Percentiles rank a stretch among this genome's conserved stretches.
Evolutionary conservation across 2,329 filamentous ascomycete species (phyloP).

Genomic region (Clarireedia sp.): DNA sequence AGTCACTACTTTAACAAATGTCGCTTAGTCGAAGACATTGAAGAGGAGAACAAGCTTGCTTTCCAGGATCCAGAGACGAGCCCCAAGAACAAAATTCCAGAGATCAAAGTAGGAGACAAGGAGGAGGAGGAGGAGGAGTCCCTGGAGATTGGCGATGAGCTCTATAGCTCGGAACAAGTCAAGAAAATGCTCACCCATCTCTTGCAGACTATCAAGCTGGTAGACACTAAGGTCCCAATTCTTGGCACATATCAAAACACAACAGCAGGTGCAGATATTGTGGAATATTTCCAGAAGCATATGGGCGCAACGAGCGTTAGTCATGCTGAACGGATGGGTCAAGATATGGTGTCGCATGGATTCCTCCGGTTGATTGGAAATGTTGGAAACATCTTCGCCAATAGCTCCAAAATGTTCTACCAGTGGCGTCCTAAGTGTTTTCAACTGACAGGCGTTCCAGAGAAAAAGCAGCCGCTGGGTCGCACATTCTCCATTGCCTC

Average conservation of each 20-base stretch:
- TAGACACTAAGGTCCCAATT: constrained; percentile 91
- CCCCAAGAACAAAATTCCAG: constrained; percentile 60
- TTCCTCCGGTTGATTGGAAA: constrained; percentile 88
- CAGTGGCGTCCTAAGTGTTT: constrained; percentile 95
- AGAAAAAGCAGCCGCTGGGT: constrained; percentile 69
- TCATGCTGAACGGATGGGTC: constrained; percentile 89
- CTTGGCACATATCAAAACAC: constrained; percentile 92
- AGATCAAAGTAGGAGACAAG: constrained; percentile 77
- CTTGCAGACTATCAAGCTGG: constrained; percentile 76
- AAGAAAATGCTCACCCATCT: constrained; percentile 86
- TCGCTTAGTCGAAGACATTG: constrained; percentile 86
- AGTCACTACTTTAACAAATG: constrained; percentile 99
- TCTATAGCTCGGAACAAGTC: constrained; percentile 75
- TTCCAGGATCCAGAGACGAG: constrained; percentile 80
- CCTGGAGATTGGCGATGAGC: constrained; percentile 83
- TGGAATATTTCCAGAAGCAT: constrained; percentile 86
- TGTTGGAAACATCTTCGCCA: constrained; percentile 90
- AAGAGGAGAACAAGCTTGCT: constrained; percentile 97
- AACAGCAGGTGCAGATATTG: constrained; percentile 84
- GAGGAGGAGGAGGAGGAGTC: constrained; percentile 66
- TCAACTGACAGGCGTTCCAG: constrained; percentile 75
- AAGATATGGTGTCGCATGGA: constrained; percentile 80
- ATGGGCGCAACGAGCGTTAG: constrained; percentile 78
- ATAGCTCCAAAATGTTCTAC: constrained; percentile 95
- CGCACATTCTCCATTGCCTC: constrained; percentile 68